A percentile compares a stretch with the other conserved stretches of the same genome.
These are phyloP conservation scores for Thalassiosira exigua DNA, from an alignment of 352 stramenopile species.

Conservation along the genomic window DNA sequence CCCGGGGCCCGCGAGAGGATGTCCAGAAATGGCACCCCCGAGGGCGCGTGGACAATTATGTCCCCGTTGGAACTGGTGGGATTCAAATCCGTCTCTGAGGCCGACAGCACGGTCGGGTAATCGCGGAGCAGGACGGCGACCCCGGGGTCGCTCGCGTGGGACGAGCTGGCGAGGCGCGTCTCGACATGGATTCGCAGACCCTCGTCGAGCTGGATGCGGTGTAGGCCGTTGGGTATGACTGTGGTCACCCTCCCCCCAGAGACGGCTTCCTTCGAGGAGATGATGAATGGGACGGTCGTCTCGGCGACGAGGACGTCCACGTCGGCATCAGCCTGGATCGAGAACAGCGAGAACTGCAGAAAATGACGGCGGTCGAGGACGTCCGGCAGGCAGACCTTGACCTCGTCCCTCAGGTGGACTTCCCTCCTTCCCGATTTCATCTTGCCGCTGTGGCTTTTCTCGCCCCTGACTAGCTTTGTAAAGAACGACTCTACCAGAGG, in stretches of 20 bases:
- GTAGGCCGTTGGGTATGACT: conserved; percentile 81
- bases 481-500: conserved; percentile 68
- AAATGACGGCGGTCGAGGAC: conserved; percentile 78
- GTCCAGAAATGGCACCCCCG: conserved; percentile 44
- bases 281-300: conserved; percentile 74
- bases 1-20: conserved; percentile 45
- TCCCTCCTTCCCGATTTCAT: conserved; percentile 32
- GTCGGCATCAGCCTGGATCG: conserved; percentile 41
- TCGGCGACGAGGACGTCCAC: conserved; percentile 54
- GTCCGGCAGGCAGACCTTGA: conserved; percentile 78
- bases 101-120: conserved; percentile 44
- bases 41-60: conserved; percentile 31
- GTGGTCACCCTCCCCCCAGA: conserved; percentile 64
- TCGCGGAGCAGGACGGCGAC: conserved; percentile 70
- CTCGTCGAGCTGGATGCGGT: conserved; percentile 74
- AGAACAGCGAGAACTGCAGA: conserved; percentile 76
- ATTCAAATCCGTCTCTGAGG: conserved; percentile 8
- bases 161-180: conserved; percentile 69
- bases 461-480: conserved; percentile 50
- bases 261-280: conserved; percentile 63
- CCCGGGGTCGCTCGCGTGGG: conserved; percentile 73
- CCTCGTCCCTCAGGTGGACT: conserved; percentile 73
- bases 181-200: conserved; percentile 76
- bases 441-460: conserved; percentile 23
- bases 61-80: conserved; percentile 2